A percentile compares a stretch with the other conserved stretches of the same genome.
These are phyloP conservation scores for Calonectria leucothoes DNA, from an alignment of 2,329 filamentous ascomycete genomes.

Conservation along the genomic window DNA sequence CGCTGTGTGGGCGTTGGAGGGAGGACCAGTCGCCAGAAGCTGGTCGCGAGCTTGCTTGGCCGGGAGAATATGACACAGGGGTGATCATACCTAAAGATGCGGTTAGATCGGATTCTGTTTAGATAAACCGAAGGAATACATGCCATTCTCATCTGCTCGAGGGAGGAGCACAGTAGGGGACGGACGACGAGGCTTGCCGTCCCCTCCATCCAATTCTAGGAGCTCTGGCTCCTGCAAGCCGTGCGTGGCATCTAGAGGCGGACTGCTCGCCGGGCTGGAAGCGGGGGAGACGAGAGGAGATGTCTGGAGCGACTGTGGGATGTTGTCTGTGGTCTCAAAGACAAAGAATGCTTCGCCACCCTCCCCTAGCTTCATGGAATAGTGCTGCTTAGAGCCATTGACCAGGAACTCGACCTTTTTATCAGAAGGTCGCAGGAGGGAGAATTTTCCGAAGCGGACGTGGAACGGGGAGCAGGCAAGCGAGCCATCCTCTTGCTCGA, in stretches of 20 bases:
- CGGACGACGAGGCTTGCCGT: conserved; percentile 54
- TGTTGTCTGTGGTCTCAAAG: conserved; percentile 92
- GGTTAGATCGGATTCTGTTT: conserved; percentile 10
- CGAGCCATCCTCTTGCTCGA: conserved; percentile 92
- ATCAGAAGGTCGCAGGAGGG: conserved; percentile 90
- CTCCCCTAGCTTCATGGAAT: conserved; percentile 98
- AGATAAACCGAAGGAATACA: background rate
- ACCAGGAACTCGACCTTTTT: conserved; percentile 99
- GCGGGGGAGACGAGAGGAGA: conserved; percentile 92
- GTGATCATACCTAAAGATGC: conserved; percentile 56
- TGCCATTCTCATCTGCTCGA: conserved; percentile 46
- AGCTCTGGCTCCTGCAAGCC: conserved; percentile 75
- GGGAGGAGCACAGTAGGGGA: conserved; percentile 55
- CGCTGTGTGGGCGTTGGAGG: conserved; percentile 62
- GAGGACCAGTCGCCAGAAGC: conserved; percentile 64
- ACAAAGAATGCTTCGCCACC: conserved; percentile 99
- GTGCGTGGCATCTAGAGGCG: conserved; percentile 65
- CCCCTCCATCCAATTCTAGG: conserved; percentile 70
- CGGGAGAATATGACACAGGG: conserved; percentile 65
- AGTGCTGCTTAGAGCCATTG: conserved; percentile 91
- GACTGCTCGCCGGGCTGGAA: conserved; percentile 88
- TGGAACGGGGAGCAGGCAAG: conserved; percentile 97
- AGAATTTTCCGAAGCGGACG: conserved; percentile 99
- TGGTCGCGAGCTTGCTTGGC: conserved; percentile 58
- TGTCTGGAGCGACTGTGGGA: conserved; percentile 94